These are phyloP conservation scores for Cryptococcus sp. DNA, from an alignment of 1,284 basidiomycete species.

Conservation along the genomic window DNA sequence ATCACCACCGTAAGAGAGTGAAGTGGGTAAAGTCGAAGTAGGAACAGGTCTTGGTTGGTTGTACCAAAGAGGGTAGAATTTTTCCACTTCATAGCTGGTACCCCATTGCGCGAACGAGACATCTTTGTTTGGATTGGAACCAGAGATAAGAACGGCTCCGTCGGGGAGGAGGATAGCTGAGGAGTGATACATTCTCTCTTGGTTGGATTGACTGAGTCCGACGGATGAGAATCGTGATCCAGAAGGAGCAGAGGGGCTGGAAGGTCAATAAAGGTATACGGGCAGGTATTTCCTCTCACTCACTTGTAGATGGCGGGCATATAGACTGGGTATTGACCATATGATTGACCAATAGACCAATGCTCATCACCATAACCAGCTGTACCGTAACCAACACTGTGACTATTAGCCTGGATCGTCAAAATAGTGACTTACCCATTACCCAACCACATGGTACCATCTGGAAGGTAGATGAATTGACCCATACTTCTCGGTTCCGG, in stretches of 20 bases:
- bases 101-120: constrained; percentile 45
- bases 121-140: constrained; percentile 73
- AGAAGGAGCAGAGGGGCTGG: constrained; percentile 53
- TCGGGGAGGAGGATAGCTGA: constrained; percentile 81
- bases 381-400: constrained; percentile 15
- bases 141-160: constrained; percentile 77
- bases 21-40: constrained; percentile 24
- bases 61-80: constrained; percentile 51
- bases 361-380: constrained; percentile 49
- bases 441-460: constrained; percentile 50
- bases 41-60: constrained; percentile 64
- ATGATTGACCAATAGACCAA: constrained; percentile 39
- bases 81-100: constrained; percentile 45
- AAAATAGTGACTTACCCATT: constrained; percentile 52
- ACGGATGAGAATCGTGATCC: constrained; percentile 65
- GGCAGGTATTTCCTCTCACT: constrained; percentile 27
- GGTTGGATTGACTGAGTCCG: constrained; percentile 63
- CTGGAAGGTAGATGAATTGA: constrained; percentile 52
- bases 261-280: not conserved
- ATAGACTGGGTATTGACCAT: constrained; percentile 45
- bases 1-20: constrained; percentile 64
- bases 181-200: constrained; percentile 82
- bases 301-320: constrained; percentile 56
- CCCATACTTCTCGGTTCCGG: constrained; percentile 77
- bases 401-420: not conserved